Percentiles rank a stretch among this genome's conserved stretches.
Conservation (phyloP, 805 yeast genomes). For the Kregervanrija delftensis region DNA sequence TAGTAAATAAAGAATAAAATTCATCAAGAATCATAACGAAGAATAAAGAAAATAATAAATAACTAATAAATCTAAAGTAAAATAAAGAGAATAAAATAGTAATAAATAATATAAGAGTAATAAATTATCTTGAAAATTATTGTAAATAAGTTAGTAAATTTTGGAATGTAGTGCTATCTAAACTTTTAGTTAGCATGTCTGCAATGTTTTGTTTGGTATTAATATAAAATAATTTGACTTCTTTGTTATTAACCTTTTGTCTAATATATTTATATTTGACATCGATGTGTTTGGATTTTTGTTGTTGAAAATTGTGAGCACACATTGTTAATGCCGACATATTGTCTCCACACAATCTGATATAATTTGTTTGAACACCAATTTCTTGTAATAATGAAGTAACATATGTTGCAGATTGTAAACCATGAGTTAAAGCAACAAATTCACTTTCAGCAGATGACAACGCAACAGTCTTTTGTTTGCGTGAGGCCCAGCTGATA, state of each 20-base stretch:
- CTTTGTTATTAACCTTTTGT: not conserved
- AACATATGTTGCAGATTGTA: not conserved
- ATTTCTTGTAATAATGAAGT: slow-evolving; percentile 3
- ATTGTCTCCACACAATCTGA: slow-evolving; percentile 1
- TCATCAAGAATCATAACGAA: too few relatives aligned
- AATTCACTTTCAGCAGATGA: slow-evolving; percentile 6
- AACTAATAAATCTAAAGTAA: too few relatives aligned
- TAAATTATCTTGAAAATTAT: too few relatives aligned
- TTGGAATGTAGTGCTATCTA: not conserved
- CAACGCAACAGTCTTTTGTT: too few relatives aligned
- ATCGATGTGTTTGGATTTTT: slow-evolving; percentile 8
- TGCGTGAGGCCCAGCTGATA: too few relatives aligned
- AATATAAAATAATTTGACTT: slow-evolving; percentile 2
- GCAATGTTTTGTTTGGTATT: slow-evolving; percentile 3
- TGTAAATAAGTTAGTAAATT: not conserved
- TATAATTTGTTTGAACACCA: slow-evolving; percentile 1
- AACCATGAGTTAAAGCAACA: not conserved
- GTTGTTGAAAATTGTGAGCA: slow-evolving; percentile 6
- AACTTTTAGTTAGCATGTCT: slow-evolving; percentile 4
- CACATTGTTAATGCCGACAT: slow-evolving; percentile 3
- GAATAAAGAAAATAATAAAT: too few relatives aligned
- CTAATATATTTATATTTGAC: slow-evolving; percentile 7
- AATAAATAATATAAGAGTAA: too few relatives aligned
- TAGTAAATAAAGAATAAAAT: too few relatives aligned
- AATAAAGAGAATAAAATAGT: too few relatives aligned